A percentile compares a stretch with the other conserved stretches of the same genome.
phyloP scores from a whole-genome alignment of 1,139 yeast species.

The Geotrichum armillariae region DNA sequence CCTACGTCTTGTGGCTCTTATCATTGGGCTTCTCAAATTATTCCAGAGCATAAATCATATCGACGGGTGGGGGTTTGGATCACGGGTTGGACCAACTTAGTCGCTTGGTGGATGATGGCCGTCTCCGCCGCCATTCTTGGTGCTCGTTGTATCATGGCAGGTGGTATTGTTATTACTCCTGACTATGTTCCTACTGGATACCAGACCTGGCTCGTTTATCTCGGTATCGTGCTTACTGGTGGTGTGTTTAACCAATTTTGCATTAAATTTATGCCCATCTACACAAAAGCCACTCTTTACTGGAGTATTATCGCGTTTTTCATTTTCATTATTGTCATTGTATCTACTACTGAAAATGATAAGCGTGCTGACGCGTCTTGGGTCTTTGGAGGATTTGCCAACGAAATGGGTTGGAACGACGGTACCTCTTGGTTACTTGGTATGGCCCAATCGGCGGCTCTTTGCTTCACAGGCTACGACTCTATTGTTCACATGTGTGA shows the following conservation, averaged over 20 bases:
- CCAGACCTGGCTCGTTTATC: slow-evolving; percentile 22
- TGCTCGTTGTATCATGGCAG: slow-evolving; percentile 24
- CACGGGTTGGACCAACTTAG: slow-evolving; percentile 24
- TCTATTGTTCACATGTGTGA: slow-evolving; percentile 79
- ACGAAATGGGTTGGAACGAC: slow-evolving; percentile 26
- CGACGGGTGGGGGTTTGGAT: slow-evolving; percentile 20
- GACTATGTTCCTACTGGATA: slow-evolving; percentile 17
- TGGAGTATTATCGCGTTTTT: slow-evolving; percentile 29
- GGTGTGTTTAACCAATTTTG: slow-evolving; percentile 22
- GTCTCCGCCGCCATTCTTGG: slow-evolving; percentile 22
- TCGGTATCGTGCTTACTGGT: slow-evolving; percentile 19
- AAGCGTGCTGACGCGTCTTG: slow-evolving; percentile 27
- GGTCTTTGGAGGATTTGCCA: slow-evolving; percentile 26
- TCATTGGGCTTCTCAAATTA: slow-evolving; percentile 24
- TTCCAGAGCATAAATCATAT: slow-evolving; percentile 16
- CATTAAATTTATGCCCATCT: slow-evolving; percentile 21
- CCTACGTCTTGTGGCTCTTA: slow-evolving; percentile 24
- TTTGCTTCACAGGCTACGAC: slow-evolving; percentile 67
- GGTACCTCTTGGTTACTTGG: slow-evolving; percentile 46
- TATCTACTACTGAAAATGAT: slow-evolving; percentile 25
- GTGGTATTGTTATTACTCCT: slow-evolving; percentile 18
- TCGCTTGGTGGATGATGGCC: slow-evolving; percentile 26
- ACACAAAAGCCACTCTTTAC: slow-evolving; percentile 25
- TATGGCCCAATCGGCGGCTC: slow-evolving; percentile 71
- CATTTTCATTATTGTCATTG: slow-evolving; percentile 27